Conservation (phyloP, 768 basidiomycete genomes). For the Podaxis sp. region DNA sequence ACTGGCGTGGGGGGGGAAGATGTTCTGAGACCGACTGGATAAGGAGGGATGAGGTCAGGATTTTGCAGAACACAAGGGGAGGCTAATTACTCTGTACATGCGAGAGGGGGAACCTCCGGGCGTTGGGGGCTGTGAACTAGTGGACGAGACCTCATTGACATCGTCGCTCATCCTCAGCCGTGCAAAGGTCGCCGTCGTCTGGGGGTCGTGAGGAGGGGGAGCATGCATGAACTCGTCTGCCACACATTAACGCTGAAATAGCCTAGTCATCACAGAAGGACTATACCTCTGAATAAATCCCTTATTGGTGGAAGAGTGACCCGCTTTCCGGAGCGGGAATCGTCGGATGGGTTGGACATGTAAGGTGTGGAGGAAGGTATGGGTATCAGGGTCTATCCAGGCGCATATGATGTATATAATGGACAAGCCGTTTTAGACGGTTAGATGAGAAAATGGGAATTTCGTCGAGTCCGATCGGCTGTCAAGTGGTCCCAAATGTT, state of each 20-base stretch:
- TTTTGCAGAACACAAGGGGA: background rate
- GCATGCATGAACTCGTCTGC: constrained; percentile 46
- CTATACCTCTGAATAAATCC: constrained; percentile 58
- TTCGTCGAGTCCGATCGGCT: constrained; percentile 7
- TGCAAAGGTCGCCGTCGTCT: constrained; percentile 34
- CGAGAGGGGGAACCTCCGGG: background rate
- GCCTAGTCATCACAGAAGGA: background rate
- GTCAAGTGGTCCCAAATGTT: constrained; percentile 12
- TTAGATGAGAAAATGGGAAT: constrained; percentile 3
- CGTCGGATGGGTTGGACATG: constrained; percentile 26
- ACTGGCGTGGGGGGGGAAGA: background rate
- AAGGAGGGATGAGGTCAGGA: background rate
- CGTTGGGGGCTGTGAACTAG: background rate
- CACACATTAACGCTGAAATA: constrained; percentile 6
- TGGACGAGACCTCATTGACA: constrained; percentile 15
- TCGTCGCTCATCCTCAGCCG: constrained; percentile 39
- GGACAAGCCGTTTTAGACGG: constrained; percentile 8
- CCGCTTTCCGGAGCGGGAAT: constrained; percentile 28
- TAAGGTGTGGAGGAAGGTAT: constrained; percentile 10
- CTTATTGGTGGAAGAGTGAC: constrained; percentile 71
- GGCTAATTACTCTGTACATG: background rate
- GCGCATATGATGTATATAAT: constrained; percentile 17
- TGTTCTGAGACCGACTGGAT: background rate
- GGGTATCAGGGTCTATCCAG: constrained; percentile 10
- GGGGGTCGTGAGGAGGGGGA: constrained; percentile 30